Evolutionary conservation across 306 rosid species (phyloP).

Genomic region (Calophaca sinica): DNA sequence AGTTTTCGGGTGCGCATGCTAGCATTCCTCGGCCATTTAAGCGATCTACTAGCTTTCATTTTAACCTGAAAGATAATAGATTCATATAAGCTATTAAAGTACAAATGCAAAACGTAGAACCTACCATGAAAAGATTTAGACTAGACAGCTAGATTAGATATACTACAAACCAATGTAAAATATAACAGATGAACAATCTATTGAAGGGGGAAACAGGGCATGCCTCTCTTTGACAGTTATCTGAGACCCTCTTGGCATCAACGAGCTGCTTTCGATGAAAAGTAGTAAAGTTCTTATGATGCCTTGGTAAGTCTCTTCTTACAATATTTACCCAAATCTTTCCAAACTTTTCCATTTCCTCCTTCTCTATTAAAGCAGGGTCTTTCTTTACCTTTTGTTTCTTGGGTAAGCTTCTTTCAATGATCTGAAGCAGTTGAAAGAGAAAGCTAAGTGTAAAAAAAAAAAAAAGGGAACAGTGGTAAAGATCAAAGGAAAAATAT

Average conservation of each 20-base stretch:
- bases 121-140: slow-evolving; percentile 28
- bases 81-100: slow-evolving; percentile 41
- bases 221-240: slow-evolving; percentile 98
- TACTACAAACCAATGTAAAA: slow-evolving; percentile 30
- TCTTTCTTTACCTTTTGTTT: slow-evolving; percentile 79
- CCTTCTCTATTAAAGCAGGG: slow-evolving; percentile 82
- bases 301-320: slow-evolving; percentile 90
- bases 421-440: slow-evolving; percentile 67
- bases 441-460: slow-evolving; percentile 40
- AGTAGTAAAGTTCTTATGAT: slow-evolving; percentile 72
- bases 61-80: slow-evolving; percentile 65
- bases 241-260: slow-evolving; percentile 95
- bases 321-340: slow-evolving; percentile 88
- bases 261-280: slow-evolving; percentile 89
- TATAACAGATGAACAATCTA: slow-evolving; percentile 28
- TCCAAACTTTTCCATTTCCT: slow-evolving; percentile 86
- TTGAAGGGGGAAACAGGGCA: slow-evolving; percentile 40
- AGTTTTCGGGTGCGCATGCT: slow-evolving; percentile 86
- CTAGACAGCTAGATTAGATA: slow-evolving; percentile 35
- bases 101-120: slow-evolving; percentile 21
- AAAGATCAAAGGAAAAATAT: neutral
- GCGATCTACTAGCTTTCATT: slow-evolving; percentile 89
- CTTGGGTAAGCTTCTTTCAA: slow-evolving; percentile 95
- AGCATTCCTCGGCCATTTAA: slow-evolving; percentile 80
- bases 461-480: slow-evolving; percentile 2